These are phyloP conservation scores for Trametes hirsuta DNA, from an alignment of 1,284 basidiomycete species.

Conservation along the genomic window DNA sequence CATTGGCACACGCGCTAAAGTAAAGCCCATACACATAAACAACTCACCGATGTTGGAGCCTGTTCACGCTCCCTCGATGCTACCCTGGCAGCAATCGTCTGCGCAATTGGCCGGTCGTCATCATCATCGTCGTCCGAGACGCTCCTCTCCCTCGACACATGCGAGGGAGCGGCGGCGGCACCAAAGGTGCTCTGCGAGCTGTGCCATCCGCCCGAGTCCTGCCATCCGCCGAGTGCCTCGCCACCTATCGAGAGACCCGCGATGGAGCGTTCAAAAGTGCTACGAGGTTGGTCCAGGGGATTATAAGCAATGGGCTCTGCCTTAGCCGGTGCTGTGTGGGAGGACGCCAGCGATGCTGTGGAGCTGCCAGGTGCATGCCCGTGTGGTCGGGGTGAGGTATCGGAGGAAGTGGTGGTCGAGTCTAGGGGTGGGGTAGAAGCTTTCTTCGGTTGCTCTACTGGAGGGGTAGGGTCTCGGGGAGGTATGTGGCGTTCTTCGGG, in stretches of 20 bases:
- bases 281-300: constrained; percentile 53
- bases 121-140: constrained; percentile 62
- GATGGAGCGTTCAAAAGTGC: constrained; percentile 49
- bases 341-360: constrained; percentile 26
- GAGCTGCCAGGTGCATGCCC: constrained; percentile 27
- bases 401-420: constrained; percentile 20
- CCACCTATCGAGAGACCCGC: constrained; percentile 64
- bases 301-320: constrained; percentile 44
- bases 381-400: constrained; percentile 24
- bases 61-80: constrained; percentile 38
- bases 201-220: constrained; percentile 51
- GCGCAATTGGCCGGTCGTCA: constrained; percentile 73
- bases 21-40: constrained; percentile 17
- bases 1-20: not conserved
- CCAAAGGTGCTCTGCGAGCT: constrained; percentile 32
- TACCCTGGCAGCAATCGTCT: constrained; percentile 41
- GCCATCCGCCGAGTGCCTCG: constrained; percentile 53
- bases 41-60: constrained; percentile 33
- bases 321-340: constrained; percentile 20
- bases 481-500: constrained; percentile 31
- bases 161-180: constrained; percentile 15
- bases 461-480: constrained; percentile 30
- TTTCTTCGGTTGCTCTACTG: constrained; percentile 19
- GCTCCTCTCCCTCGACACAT: constrained; percentile 27
- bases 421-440: constrained; percentile 26